Evolutionary conservation across 106 monocot species (phyloP).

Genomic region (Acorus calamus): DNA sequence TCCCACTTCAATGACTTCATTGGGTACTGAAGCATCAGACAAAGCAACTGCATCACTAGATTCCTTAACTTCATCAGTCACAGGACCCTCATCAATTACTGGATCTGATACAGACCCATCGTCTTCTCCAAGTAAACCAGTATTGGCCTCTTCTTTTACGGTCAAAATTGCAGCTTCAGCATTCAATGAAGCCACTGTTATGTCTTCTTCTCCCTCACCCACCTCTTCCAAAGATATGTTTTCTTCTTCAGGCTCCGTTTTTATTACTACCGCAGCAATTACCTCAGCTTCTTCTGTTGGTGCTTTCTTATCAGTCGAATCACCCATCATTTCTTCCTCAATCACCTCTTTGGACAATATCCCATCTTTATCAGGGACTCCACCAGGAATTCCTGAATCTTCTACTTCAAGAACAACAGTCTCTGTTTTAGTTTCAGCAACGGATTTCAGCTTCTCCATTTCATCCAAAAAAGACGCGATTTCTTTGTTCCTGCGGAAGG

Average conservation of each 20-base stretch:
- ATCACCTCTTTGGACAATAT: neutral
- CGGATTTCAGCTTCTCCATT: conserved; percentile 35
- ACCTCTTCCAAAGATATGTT: neutral
- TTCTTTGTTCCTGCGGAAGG: conserved; percentile 78
- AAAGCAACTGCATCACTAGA: neutral
- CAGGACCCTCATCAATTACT: conserved; percentile 1
- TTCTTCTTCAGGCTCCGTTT: too few relatives aligned
- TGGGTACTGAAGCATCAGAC: conserved; percentile 10
- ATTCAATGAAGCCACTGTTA: neutral
- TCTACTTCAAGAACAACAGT: conserved; percentile 6
- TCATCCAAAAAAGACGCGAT: conserved; percentile 65
- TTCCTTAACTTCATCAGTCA: neutral
- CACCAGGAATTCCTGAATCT: neutral
- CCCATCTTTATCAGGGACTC: too few relatives aligned
- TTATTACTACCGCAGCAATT: conserved; percentile 6
- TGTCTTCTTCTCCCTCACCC: neutral
- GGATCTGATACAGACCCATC: neutral
- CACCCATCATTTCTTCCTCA: neutral
- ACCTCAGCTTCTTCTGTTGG: conserved; percentile 16
- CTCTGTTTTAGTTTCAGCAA: conserved; percentile 7
- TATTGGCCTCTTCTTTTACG: neutral
- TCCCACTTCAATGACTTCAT: conserved; percentile 10
- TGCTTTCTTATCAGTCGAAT: conserved; percentile 1
- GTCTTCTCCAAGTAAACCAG: neutral
- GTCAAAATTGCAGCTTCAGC: neutral